Base-by-base conservation (phyloP, 345 rosid genomes). In the Lumnitzera racemosa region DNA sequence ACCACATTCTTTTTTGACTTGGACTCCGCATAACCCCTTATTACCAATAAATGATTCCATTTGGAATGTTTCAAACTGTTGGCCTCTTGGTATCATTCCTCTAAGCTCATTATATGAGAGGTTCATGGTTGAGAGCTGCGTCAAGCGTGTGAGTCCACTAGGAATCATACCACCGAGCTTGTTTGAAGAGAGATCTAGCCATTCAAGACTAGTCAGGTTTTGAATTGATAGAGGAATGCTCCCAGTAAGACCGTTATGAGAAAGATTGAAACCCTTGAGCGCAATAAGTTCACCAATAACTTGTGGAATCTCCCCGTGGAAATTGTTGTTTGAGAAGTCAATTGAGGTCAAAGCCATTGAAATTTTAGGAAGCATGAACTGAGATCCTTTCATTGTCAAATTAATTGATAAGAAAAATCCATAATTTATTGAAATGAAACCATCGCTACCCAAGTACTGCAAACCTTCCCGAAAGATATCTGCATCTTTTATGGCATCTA, bases 251-350 rank as follows among this genome's bases (percentile, higher is more conserved):
- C 12, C 12, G 31, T 53, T 53, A 10, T 53, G 56, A 53, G 56
- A 53, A 11, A 53, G 29, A 15, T 53, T 53, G 3, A 53, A 23
- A 3, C 56, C 56, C 5, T 10, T 53, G 14, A 53, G 29, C 2
- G 29, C 15, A 23, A 9, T 36, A 20, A 53, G 29, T 11, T 53
- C 15, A 13, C 65, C 65, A 14, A 61, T 51, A 1, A 27, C 49
- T 5, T 51, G n/a, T 0, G 65, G 65, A 61, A 61, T 52, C 15
- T 31, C 16, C 15, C 65, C 65, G 0, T 31, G 15, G 47, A 61
- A 61, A 17, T 61, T 59, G 63, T 59, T 59, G 41, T 12, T 24
- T 2, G 63, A 59, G 9, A 59, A 31, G 36, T 59, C 54, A 27
- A 59, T 2, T 0, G 29, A 29, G 4, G 2, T 58, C 49, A 7